Percentiles rank a stretch among this genome's conserved stretches.
Conservation (phyloP, 2,329 filamentous ascomycete species). For the Neopestalotiopsis clavispora region DNA sequence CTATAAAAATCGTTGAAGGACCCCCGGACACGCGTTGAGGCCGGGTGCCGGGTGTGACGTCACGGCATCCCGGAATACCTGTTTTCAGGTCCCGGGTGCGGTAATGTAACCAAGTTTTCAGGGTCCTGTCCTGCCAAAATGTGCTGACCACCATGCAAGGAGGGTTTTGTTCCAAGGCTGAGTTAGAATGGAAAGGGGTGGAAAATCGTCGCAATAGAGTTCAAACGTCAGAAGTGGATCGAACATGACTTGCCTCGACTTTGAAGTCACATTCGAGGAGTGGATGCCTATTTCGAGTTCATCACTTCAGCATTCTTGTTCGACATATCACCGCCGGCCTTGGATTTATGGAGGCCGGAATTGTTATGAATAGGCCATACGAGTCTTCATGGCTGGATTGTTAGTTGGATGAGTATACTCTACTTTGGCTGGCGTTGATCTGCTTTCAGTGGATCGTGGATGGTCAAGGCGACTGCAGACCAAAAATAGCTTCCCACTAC, state of each 20-base stretch:
- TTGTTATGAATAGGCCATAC: too few species aligned
- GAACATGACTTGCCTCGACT: not conserved
- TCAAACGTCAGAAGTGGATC: not conserved
- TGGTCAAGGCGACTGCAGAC: too few species aligned
- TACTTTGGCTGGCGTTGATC: too few species aligned
- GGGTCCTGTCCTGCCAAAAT: not conserved
- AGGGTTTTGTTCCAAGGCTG: not conserved
- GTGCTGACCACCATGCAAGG: not conserved
- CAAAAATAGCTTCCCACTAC: too few species aligned
- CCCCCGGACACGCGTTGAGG: not conserved
- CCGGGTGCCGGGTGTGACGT: constrained; percentile 17
- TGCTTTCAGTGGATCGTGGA: too few species aligned
- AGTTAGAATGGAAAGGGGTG: not conserved
- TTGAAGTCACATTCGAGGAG: too few species aligned
- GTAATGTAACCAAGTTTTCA: constrained; percentile 14
- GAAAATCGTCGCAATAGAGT: not conserved
- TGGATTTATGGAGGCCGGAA: too few species aligned
- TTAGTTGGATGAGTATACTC: too few species aligned
- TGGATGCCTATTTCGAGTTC: too few species aligned
- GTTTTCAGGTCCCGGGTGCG: constrained; percentile 15
- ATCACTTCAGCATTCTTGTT: too few species aligned
- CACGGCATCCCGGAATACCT: constrained; percentile 18
- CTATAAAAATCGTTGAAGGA: not conserved
- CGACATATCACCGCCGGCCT: too few species aligned
- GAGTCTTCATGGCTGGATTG: too few species aligned